Base-by-base conservation (phyloP, 768 basidiomycete genomes). In the Mycena capillaripes region DNA sequence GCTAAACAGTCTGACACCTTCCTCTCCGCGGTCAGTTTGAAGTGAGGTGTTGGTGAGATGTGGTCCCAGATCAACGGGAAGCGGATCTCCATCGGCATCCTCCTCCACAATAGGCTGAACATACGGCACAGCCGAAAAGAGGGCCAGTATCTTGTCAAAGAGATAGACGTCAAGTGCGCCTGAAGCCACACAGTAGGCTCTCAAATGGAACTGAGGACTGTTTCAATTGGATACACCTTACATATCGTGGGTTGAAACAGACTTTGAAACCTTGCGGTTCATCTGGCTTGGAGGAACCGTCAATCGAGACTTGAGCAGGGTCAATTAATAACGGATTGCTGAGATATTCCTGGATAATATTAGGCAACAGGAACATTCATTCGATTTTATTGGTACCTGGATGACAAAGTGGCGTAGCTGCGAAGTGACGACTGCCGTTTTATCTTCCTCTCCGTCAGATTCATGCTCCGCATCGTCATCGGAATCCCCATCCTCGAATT, bases 401-500 rank as follows among this genome's bases (percentile, higher is more conserved):
- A 98, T 91, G 21, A 99, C 96, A 81, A 98, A 99, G 81, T 98
- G 95, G 29, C 97, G 89, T 52, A 99, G 86, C 76, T 98, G 97
- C 12, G 95, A 96, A 16, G 92, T 93, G 64, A 91, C 86, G 5
- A 98, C 89, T 9, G 90, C 86, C 0, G 90, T 93, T 27, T 79
- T 82, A 38, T 79, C 71, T 42, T 81, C 64, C 42, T 60, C 70
- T 34, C n/a, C 69, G 2, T 17, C 80, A 34, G 83, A 79, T 9
- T 77, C 78, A 3, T 80, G 78, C 4, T 76, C 78, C 5, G 80
- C 79, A 34, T 82, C 84, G 9, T 82, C 84, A 7, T 89, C 88
- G 2, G 88, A 86, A 3, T 85, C 85, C 23, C 85, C 80, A 19
- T 86, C 82, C 72, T 97, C 97, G 74, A 98, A 98, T 25, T 89